phyloP scores from a whole-genome alignment of 345 rosid species.

The Citropsis articulata region DNA sequence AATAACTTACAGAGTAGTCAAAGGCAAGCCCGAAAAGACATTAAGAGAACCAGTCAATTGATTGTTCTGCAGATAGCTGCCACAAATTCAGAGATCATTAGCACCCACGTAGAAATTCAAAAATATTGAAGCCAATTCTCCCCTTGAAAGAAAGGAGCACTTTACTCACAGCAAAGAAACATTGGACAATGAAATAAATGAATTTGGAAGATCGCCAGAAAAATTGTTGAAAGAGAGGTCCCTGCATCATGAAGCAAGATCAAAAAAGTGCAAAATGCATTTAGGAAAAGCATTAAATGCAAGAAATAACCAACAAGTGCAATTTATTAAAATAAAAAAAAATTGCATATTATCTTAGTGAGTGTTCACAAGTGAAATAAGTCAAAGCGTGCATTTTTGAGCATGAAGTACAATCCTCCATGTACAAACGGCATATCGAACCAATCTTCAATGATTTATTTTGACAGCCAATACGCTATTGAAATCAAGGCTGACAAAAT shows the following conservation, averaged over 20 bases:
- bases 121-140: not conserved
- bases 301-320: slow-evolving; percentile 5
- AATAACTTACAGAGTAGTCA: slow-evolving; percentile 73
- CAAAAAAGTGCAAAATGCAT: not conserved
- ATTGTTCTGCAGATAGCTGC: slow-evolving; percentile 90
- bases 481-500: slow-evolving; percentile 4
- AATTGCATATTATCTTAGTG: not conserved
- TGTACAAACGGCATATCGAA: not conserved
- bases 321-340: not conserved
- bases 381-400: not conserved
- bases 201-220: slow-evolving; percentile 84
- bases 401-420: not conserved
- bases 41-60: slow-evolving; percentile 76
- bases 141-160: slow-evolving; percentile 12
- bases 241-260: slow-evolving; percentile 39
- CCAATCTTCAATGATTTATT: not conserved
- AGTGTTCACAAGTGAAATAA: not conserved
- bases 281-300: not conserved
- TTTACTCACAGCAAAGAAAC: slow-evolving; percentile 75
- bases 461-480: not conserved
- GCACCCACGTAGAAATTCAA: slow-evolving; percentile 3
- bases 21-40: slow-evolving; percentile 62
- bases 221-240: slow-evolving; percentile 94
- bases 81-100: slow-evolving; percentile 25
- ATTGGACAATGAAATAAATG: slow-evolving; percentile 64